Evolutionary conservation across 805 yeast species (phyloP).

Genomic region (Barnettozyma vustinii): DNA sequence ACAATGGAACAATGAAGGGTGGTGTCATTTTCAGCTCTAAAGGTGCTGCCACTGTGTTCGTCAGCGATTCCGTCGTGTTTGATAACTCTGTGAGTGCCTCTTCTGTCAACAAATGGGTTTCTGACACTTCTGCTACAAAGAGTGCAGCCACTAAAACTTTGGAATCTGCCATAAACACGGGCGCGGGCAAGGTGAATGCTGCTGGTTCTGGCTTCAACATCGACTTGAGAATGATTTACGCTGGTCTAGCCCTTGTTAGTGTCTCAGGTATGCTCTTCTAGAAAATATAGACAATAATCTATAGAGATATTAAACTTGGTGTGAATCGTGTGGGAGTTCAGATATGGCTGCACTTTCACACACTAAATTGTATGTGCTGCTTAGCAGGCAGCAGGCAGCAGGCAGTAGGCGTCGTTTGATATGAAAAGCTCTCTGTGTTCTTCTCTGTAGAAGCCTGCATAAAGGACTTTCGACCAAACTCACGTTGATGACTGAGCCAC

Average conservation of each 20-base stretch:
- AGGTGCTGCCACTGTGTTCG: constrained; percentile 57
- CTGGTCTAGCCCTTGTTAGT: constrained; percentile 20
- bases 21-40: constrained; percentile 64
- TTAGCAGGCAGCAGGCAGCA: no score
- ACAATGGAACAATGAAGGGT: constrained; percentile 50
- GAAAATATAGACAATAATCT: no score
- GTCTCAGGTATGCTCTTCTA: background rate
- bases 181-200: constrained; percentile 24
- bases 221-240: constrained; percentile 20
- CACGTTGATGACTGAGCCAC: no score
- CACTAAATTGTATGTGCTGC: no score
- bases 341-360: no score
- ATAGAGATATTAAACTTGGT: no score
- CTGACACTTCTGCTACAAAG: constrained; percentile 24
- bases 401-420: no score
- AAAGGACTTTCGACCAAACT: no score
- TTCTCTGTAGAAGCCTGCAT: no score
- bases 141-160: constrained; percentile 29
- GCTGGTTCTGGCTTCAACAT: constrained; percentile 12
- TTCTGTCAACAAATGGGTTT: constrained; percentile 43
- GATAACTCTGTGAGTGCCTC: constrained; percentile 39
- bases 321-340: no score
- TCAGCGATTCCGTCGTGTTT: constrained; percentile 48
- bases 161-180: constrained; percentile 33
- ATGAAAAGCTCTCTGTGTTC: no score